phyloP scores from a whole-genome alignment of 345 rosid species.

The Melaleuca quinquenervia region DNA sequence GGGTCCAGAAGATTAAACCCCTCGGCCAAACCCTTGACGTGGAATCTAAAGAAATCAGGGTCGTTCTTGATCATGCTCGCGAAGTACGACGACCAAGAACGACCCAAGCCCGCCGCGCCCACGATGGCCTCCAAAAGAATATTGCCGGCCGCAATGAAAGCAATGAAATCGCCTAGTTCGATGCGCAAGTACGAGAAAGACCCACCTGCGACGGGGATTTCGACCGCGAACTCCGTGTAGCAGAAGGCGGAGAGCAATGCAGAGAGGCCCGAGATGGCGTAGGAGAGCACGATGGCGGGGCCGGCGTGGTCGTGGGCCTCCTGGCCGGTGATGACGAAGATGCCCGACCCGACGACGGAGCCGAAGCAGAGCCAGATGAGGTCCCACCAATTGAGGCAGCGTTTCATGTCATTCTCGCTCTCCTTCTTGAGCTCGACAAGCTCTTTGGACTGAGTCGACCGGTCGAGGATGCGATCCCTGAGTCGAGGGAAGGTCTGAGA shows the following conservation, averaged over 20 bases:
- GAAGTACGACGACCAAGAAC: constrained; percentile 87
- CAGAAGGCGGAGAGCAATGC: constrained; percentile 79
- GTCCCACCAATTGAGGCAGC: constrained; percentile 97
- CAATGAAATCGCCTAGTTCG: constrained; percentile 78
- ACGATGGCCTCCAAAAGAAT: constrained; percentile 73
- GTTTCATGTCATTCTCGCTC: constrained; percentile 61
- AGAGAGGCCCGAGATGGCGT: constrained; percentile 64
- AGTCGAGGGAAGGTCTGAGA: constrained; percentile 67
- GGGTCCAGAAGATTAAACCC: constrained; percentile 89
- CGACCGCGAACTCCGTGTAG: constrained; percentile 77
- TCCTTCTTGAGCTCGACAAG: constrained; percentile 47
- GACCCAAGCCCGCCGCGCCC: constrained; percentile 84
- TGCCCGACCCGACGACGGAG: constrained; percentile 89
- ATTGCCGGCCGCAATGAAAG: constrained; percentile 81
- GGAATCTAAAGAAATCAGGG: constrained; percentile 49
- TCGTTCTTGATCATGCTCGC: constrained; percentile 59
- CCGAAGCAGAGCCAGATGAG: constrained; percentile 92
- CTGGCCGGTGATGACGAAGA: constrained; percentile 83
- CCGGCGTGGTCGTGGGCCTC: constrained; percentile 66
- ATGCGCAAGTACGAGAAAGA: constrained; percentile 79
- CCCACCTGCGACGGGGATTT: constrained; percentile 88
- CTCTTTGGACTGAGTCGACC: constrained; percentile 69
- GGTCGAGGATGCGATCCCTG: constrained; percentile 59
- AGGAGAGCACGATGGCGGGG: constrained; percentile 72
- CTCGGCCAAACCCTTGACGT: constrained; percentile 33